Evolutionary conservation across 176 grass and related monocot species (phyloP).

Genomic region (maize (Zea mays)): DNA sequence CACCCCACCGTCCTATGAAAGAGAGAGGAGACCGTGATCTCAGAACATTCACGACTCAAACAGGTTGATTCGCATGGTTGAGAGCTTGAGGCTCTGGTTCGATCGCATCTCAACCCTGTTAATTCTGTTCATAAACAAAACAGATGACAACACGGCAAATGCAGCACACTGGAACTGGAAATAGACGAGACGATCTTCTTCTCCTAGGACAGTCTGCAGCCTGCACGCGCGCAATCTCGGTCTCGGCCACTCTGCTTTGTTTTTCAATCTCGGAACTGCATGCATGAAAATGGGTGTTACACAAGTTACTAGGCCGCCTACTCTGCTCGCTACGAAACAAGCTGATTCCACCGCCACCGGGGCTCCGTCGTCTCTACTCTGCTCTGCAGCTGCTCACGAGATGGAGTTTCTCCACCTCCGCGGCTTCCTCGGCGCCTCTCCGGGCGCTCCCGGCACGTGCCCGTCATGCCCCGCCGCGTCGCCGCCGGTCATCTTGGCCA

Average conservation of each 20-base stretch:
- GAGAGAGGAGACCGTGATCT: too few relatives aligned
- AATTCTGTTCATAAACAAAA: not conserved
- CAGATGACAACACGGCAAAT: not conserved
- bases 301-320: slow-evolving; percentile 23
- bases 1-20: too few relatives aligned
- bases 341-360: too few relatives aligned
- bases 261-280: not conserved
- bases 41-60: too few relatives aligned
- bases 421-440: slow-evolving; percentile 63
- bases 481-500: slow-evolving; percentile 70
- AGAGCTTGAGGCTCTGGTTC: too few relatives aligned
- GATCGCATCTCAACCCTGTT: too few relatives aligned
- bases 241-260: not conserved
- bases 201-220: slow-evolving; percentile 5
- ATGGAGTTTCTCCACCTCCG: slow-evolving; percentile 97
- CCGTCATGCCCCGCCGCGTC: slow-evolving; percentile 46
- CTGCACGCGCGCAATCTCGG: not conserved
- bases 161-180: not conserved
- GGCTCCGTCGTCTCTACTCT: not conserved
- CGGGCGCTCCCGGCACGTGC: slow-evolving; percentile 21
- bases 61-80: too few relatives aligned
- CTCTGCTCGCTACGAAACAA: not conserved
- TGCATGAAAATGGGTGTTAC: not conserved
- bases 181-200: not conserved
- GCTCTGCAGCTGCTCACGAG: slow-evolving; percentile 57